These are phyloP conservation scores for Amoeboaphelidium occidentale DNA, from an alignment of 371 early-diverging fungal genomes.

Conservation along the genomic window DNA sequence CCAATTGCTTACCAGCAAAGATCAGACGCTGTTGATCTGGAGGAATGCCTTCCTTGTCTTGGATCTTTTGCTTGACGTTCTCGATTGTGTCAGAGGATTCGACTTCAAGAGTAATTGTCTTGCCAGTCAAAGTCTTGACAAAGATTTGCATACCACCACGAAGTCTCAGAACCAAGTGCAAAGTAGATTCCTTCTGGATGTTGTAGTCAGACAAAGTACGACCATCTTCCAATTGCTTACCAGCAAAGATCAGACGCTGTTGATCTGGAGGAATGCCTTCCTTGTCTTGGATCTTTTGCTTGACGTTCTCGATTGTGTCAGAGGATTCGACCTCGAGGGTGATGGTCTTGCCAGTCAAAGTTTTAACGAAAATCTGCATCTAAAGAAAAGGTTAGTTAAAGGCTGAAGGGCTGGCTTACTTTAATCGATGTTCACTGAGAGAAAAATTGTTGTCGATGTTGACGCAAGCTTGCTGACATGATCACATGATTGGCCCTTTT, in stretches of 20 bases:
- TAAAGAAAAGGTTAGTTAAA: too few species aligned
- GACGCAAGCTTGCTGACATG: too few species aligned
- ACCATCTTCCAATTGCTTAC: slow-evolving; percentile 86
- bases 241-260: too few species aligned
- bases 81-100: too few species aligned
- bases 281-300: slow-evolving; percentile 37
- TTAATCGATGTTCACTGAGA: too few species aligned
- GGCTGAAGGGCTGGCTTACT: too few species aligned
- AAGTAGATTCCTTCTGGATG: slow-evolving; percentile 54
- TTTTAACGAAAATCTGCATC: slow-evolving; percentile 51
- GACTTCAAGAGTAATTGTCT: slow-evolving; percentile 93
- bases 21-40: too few species aligned
- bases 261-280: too few species aligned
- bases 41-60: too few species aligned
- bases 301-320: too few species aligned
- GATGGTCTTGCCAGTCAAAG: slow-evolving; percentile 51
- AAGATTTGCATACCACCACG: slow-evolving; percentile 26
- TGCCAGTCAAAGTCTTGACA: slow-evolving; percentile 50
- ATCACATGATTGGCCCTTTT: too few species aligned
- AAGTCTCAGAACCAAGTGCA: slow-evolving; percentile 59
- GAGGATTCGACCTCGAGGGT: slow-evolving; percentile 31
- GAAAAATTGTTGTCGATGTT: too few species aligned
- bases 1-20: slow-evolving; percentile 59
- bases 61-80: slow-evolving; percentile 89
- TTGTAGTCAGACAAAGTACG: slow-evolving; percentile 62